phyloP scores from a whole-genome alignment of 148 eudicot genomes.

The Amaranthus cruentus region DNA sequence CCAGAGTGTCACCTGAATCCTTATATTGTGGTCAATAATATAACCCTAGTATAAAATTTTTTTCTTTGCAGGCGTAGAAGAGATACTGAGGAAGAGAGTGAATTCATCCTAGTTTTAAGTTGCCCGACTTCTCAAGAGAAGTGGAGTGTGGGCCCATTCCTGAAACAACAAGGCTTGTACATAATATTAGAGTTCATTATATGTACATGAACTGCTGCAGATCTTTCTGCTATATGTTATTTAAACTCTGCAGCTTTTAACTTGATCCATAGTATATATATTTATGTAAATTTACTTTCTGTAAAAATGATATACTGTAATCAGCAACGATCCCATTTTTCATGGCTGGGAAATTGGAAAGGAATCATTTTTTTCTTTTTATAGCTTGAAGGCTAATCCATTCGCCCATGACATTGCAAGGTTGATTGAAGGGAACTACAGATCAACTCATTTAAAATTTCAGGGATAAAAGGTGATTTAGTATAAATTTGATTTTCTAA shows the following conservation, averaged over 20 bases:
- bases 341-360: neutral
- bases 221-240: neutral
- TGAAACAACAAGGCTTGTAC: conserved; percentile 8
- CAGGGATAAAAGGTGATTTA: no score
- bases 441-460: no score
- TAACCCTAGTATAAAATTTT: neutral
- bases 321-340: neutral
- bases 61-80: conserved; percentile 6
- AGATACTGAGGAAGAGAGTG: neutral
- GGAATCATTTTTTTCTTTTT: conserved; percentile 4
- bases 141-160: neutral
- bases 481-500: no score
- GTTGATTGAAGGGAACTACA: neutral
- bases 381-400: neutral
- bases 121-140: neutral
- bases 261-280: conserved; percentile 10
- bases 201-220: conserved; percentile 7
- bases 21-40: neutral
- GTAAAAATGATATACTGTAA: neutral
- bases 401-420: neutral
- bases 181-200: conserved; percentile 6
- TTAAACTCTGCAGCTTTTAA: neutral
- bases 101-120: neutral
- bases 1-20: neutral
- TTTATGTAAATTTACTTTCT: conserved; percentile 8